Conservation (phyloP, 257 asterid genomes). For the Fraxinus americana region DNA sequence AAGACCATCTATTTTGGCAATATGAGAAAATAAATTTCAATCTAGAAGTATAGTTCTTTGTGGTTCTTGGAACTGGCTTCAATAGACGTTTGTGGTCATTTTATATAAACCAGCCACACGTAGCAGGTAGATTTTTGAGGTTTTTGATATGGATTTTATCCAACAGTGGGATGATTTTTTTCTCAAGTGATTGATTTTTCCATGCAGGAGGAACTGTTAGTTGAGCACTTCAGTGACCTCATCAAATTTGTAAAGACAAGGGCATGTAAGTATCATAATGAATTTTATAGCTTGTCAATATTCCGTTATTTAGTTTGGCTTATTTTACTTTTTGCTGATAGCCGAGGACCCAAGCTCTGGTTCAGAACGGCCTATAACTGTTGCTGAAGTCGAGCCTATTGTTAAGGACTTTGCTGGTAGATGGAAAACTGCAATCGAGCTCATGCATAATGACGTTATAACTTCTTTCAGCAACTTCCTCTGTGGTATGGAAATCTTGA, state of each 20-base stretch:
- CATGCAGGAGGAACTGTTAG: constrained; percentile 85
- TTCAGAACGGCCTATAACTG: constrained; percentile 61
- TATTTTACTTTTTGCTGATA: constrained; percentile 31
- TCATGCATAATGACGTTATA: constrained; percentile 94
- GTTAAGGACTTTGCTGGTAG: constrained; percentile 91
- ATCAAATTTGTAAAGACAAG: constrained; percentile 91
- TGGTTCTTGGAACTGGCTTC: background rate
- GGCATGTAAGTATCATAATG: constrained; percentile 60
- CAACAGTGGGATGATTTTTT: constrained; percentile 1
- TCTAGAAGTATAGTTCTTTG: background rate
- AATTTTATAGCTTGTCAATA: background rate
- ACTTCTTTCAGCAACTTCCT: constrained; percentile 91
- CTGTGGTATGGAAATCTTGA: constrained; percentile 94
- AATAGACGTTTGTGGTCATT: background rate
- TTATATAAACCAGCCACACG: background rate
- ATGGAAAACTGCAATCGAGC: constrained; percentile 96
- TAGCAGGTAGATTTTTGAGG: background rate
- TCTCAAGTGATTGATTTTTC: constrained; percentile 20
- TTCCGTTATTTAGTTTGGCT: constrained; percentile 1
- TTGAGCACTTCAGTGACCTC: constrained; percentile 84
- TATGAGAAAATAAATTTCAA: background rate
- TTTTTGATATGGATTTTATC: background rate
- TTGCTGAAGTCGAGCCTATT: constrained; percentile 81
- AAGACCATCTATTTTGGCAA: background rate
- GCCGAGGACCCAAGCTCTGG: constrained; percentile 81